Evolutionary conservation across 805 yeast species (phyloP), one percentile per base, ranked within the genome.

Genomic region (Candida quercuum): DNA sequence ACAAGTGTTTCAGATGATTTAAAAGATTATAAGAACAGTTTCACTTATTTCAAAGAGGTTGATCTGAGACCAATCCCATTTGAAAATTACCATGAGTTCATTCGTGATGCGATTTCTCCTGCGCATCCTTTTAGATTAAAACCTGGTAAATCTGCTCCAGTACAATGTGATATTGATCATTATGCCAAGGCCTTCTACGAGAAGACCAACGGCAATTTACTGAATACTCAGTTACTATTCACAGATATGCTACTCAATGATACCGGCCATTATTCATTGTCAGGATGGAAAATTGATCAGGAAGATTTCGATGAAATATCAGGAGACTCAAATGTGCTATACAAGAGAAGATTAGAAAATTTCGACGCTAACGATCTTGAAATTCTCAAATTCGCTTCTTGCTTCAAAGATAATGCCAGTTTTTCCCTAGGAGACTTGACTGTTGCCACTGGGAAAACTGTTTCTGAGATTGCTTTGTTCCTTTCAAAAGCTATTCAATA

Each of bases 361-460:
- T 51, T 64, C 6, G 32, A 41, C 3, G 32, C 39, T 12, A 34
- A 40, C 5, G 60, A 60, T 9, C 28, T 54, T 12, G 37, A 50
- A 3, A 35, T 59, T 15, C 45, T 74, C 33, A 63, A 66, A 26
- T 63, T 55, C 45, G 74, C 74, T 2, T 64, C 73, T 1, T 61
- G 74, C 19, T 58, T 69, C 9, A 59, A 67, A 33, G 52, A 49
- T 12, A 47, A 40, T 53, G 66, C 38, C 53, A 61, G 24, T 41
- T 60, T 21, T 66, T 71, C 52, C 32, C 59, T 58, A 6, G 24
- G 32, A 12, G 75, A 64, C 32, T 48, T 74, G 16, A 53, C 60
- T 32, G 43, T 63, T 13, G 74, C 66, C 3, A 52, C 70, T 6
- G 59, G 60, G 2, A 42, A 47, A 25, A 46, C 72, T 1, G 40